Evolutionary conservation across 768 basidiomycete genomes (phyloP).

Genomic region (Termitomyces sp.): DNA sequence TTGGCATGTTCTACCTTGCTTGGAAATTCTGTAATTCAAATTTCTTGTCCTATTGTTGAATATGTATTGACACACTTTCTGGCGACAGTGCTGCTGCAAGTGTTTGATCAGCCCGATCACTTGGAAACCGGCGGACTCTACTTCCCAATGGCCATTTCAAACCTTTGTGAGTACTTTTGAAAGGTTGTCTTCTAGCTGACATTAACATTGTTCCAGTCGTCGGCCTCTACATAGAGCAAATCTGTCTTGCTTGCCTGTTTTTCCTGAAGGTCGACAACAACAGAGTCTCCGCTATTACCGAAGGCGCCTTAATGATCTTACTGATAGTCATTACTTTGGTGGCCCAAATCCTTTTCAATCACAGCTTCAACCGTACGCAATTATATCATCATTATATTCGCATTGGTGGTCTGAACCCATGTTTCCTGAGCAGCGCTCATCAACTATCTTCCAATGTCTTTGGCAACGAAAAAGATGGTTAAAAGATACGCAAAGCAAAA

Average conservation of each 20-base stretch:
- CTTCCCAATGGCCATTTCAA: slow-evolving; percentile 44
- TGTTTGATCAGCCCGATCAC: slow-evolving; percentile 50
- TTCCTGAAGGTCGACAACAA: slow-evolving; percentile 46
- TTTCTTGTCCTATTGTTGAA: not conserved
- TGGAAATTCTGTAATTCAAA: not conserved
- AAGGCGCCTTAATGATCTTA: not conserved
- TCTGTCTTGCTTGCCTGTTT: slow-evolving; percentile 63
- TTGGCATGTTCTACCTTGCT: slow-evolving; percentile 2
- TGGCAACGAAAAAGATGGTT: slow-evolving; percentile 56
- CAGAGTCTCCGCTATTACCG: not conserved
- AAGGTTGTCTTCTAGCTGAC: slow-evolving; percentile 4
- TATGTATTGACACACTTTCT: not conserved
- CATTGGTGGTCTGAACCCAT: not conserved
- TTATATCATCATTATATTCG: not conserved
- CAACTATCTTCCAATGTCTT: slow-evolving; percentile 55
- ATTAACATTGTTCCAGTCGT: slow-evolving; percentile 36
- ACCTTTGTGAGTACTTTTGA: slow-evolving; percentile 38
- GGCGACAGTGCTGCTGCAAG: slow-evolving; percentile 42
- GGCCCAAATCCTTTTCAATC: not conserved
- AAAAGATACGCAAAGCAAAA: slow-evolving; percentile 35
- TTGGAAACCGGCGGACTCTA: slow-evolving; percentile 44
- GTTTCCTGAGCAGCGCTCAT: slow-evolving; percentile 37
- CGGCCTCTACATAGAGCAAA: slow-evolving; percentile 69
- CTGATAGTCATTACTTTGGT: not conserved
- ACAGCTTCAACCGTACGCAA: not conserved